These are phyloP conservation scores for Candida succiphila DNA, from an alignment of 805 yeast species.

Conservation along the genomic window DNA sequence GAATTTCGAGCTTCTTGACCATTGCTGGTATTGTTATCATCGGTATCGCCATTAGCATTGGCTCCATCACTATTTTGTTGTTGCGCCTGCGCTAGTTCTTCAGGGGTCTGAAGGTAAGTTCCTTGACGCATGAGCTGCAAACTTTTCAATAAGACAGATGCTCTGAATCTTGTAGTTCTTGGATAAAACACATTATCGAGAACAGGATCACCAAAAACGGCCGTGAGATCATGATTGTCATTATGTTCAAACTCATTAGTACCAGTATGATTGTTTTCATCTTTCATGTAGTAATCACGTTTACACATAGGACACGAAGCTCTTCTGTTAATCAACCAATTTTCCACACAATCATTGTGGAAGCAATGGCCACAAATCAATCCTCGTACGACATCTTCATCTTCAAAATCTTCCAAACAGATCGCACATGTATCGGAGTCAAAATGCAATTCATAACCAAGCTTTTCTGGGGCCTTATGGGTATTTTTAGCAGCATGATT, in stretches of 20 bases:
- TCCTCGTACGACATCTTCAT: slow-evolving; percentile 58
- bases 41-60: no score
- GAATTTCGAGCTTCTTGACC: not conserved
- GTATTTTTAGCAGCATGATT: not conserved
- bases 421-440: slow-evolving; percentile 71
- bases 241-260: slow-evolving; percentile 4
- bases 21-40: not conserved
- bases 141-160: slow-evolving; percentile 15
- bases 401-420: slow-evolving; percentile 58
- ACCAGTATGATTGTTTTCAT: slow-evolving; percentile 9
- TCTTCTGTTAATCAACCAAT: slow-evolving; percentile 67
- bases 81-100: no score
- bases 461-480: not conserved
- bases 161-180: slow-evolving; percentile 16
- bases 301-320: slow-evolving; percentile 85
- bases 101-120: no score
- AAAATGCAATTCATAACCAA: slow-evolving; percentile 30
- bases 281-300: slow-evolving; percentile 46
- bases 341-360: slow-evolving; percentile 71
- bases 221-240: slow-evolving; percentile 10
- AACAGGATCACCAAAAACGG: slow-evolving; percentile 11
- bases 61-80: no score
- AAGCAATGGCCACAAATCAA: slow-evolving; percentile 76
- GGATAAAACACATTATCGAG: slow-evolving; percentile 9
- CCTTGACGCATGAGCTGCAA: slow-evolving; percentile 8